Conservation (phyloP, 805 yeast genomes). For the Starmerella tilneyi region DNA sequence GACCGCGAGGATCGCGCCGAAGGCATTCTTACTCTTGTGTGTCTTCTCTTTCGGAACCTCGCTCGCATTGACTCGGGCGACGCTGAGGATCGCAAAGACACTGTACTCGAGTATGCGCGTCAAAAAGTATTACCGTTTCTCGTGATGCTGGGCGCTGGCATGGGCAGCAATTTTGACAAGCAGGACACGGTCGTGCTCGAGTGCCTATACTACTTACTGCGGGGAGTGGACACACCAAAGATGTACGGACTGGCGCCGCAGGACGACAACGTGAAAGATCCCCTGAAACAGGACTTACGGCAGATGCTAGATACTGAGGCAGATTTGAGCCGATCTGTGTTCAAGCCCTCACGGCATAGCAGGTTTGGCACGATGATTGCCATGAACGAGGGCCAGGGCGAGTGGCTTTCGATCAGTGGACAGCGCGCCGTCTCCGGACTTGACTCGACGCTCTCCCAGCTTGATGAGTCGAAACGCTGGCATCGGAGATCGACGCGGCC, state of each 20-base stretch:
- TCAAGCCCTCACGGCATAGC: slow-evolving; percentile 63
- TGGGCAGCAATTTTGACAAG: slow-evolving; percentile 54
- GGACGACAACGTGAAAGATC: slow-evolving; percentile 18
- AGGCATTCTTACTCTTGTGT: slow-evolving; percentile 57
- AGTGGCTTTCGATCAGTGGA: slow-evolving; percentile 53
- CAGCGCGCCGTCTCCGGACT: slow-evolving; percentile 50
- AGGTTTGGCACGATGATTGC: slow-evolving; percentile 82
- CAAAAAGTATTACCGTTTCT: slow-evolving; percentile 67
- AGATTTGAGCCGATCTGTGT: slow-evolving; percentile 39
- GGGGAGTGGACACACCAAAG: slow-evolving; percentile 41
- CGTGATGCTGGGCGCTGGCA: slow-evolving; percentile 56
- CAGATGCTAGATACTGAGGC: slow-evolving; percentile 54
- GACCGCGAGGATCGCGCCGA: slow-evolving; percentile 64
- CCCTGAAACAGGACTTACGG: slow-evolving; percentile 24
- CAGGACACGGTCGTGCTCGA: slow-evolving; percentile 61
- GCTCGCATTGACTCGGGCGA: slow-evolving; percentile 64
- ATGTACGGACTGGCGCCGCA: slow-evolving; percentile 5
- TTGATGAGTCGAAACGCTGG: slow-evolving; percentile 66
- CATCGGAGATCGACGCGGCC: slow-evolving; percentile 31
- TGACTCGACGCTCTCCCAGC: slow-evolving; percentile 45
- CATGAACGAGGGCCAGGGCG: slow-evolving; percentile 52
- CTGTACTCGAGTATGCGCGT: slow-evolving; percentile 46
- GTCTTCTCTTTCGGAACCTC: slow-evolving; percentile 69
- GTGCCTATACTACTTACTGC: slow-evolving; percentile 50
- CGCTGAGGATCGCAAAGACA: slow-evolving; percentile 59